These are phyloP conservation scores for Neofusicoccum sp. DNA, from an alignment of 2,329 filamentous ascomycete species.

Conservation along the genomic window DNA sequence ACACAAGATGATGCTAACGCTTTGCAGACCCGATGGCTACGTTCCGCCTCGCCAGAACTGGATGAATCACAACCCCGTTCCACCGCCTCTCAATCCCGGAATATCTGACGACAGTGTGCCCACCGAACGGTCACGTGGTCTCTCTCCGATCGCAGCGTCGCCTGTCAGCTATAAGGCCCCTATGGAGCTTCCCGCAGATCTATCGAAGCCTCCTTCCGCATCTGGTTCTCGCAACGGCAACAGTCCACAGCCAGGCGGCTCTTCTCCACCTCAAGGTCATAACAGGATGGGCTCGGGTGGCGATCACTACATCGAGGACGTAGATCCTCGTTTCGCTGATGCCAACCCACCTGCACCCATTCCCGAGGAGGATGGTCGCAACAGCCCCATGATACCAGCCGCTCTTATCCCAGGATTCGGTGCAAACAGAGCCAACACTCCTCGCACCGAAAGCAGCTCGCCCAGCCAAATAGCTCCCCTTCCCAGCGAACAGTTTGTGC, in stretches of 20 bases:
- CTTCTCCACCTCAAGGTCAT: constrained; percentile 22
- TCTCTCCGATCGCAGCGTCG: constrained; percentile 44
- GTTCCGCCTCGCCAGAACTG: constrained; percentile 52
- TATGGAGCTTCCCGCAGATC: constrained; percentile 36
- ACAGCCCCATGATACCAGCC: constrained; percentile 25
- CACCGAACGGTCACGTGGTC: constrained; percentile 30
- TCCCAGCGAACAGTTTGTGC: constrained; percentile 28
- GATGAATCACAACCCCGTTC: constrained; percentile 26
- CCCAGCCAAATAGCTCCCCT: constrained; percentile 27
- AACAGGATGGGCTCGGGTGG: constrained; percentile 10
- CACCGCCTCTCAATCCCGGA: constrained; percentile 20
- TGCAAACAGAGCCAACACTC: constrained; percentile 27
- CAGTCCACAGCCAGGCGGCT: neutral
- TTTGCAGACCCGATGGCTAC: constrained; percentile 38
- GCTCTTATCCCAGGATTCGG: constrained; percentile 38
- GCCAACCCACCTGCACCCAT: constrained; percentile 26
- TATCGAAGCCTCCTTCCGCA: constrained; percentile 29
- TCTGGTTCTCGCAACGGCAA: constrained; percentile 7
- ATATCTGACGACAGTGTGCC: constrained; percentile 6
- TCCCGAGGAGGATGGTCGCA: neutral
- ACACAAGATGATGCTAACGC: constrained; percentile 20
- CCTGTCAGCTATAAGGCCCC: constrained; percentile 26
- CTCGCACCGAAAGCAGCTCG: constrained; percentile 30
- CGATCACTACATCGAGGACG: constrained; percentile 83
- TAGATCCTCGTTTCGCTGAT: constrained; percentile 82